Base-by-base conservation (phyloP, 2,329 filamentous ascomycete species). In the Clonostachys rhizophaga region DNA sequence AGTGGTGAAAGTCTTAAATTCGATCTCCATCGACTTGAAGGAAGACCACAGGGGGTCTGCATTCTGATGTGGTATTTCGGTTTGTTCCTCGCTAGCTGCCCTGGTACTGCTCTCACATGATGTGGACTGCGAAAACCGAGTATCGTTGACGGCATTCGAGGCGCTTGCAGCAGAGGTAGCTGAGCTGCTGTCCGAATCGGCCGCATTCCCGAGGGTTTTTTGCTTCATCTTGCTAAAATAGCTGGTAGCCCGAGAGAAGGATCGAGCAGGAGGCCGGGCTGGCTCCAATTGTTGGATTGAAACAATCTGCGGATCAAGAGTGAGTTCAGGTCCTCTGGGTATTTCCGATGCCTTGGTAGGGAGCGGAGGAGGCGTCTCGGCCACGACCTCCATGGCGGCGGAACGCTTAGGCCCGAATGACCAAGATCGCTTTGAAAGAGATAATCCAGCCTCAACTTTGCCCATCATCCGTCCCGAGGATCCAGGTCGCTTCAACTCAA, bases 1-100 rank as follows among this genome's bases (percentile, higher is more conserved):
- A 49, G 81, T 74, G 52, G 84, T 78, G 56, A 95, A 95, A 52
- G 65, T 73, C 66, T 57, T 62, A 34, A 62, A 59, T 34, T 71
- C 68, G n/a, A 70, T 58, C 42, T 83, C 78, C 18, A 83, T 65
- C 12, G 69, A 69, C 52, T 75, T 77, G 61, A 83, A 83, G 5
- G 68, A 66, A 6, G 72, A 71, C 75, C 76, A 81, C 18, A 82
- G 65, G 9, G 77, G 70, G 56, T 83, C 79, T 48, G 73, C 71
- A 36, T 67, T 62, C 36, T 63, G 56, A 47, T 64, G 58, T 13
- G 69, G 59, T 67, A 72, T 72, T 42, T 74, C 71, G 52, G 65
- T 62, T 42, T 63, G 69, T n/a, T 70, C 75, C 40, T 75, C 73
- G 51, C 73, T 69, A 6, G 71, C 70, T 13, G 55, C 55, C 8